These are phyloP conservation scores for Kazachstania kunashirensis DNA, from an alignment of 805 yeast species.

Conservation along the genomic window DNA sequence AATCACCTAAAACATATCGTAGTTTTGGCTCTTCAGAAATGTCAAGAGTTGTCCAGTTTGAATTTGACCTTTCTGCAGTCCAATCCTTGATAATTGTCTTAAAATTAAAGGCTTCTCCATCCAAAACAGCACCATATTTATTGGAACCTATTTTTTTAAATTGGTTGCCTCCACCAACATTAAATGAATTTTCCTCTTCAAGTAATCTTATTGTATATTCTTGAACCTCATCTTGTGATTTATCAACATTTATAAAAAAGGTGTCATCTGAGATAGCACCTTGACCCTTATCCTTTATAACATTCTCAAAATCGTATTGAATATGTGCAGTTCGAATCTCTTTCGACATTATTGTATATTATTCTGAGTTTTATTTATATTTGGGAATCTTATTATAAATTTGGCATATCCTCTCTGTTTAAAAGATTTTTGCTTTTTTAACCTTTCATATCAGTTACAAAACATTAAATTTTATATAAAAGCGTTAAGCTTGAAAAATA, in stretches of 20 bases:
- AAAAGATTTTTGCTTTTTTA: no score
- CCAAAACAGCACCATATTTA: conserved; percentile 11
- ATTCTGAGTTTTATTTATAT: no score
- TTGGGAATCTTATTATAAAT: no score
- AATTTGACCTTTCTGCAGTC: not conserved
- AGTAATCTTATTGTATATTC: conserved; percentile 27
- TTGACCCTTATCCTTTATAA: conserved; percentile 32
- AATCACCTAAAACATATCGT: conserved; percentile 28
- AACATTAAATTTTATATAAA: no score
- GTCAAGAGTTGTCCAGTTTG: conserved; percentile 30
- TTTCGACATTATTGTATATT: not conserved
- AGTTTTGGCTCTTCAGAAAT: conserved; percentile 23
- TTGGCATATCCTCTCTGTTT: no score
- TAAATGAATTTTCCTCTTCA: conserved; percentile 11
- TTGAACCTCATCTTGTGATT: conserved; percentile 14
- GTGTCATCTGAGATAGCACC: conserved; percentile 16
- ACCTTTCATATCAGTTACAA: no score
- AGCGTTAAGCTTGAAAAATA: no score
- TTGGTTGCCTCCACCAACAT: conserved; percentile 8
- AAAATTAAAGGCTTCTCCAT: conserved; percentile 10
- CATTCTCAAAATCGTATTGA: conserved; percentile 39
- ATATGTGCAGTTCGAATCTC: conserved; percentile 19
- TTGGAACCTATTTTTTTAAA: conserved; percentile 6
- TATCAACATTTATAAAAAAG: conserved; percentile 32
- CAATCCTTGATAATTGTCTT: conserved; percentile 2